Evolutionary conservation across 495 filamentous ascomycete genomes (phyloP).

Genomic region (Hypoxylon intermedium): DNA sequence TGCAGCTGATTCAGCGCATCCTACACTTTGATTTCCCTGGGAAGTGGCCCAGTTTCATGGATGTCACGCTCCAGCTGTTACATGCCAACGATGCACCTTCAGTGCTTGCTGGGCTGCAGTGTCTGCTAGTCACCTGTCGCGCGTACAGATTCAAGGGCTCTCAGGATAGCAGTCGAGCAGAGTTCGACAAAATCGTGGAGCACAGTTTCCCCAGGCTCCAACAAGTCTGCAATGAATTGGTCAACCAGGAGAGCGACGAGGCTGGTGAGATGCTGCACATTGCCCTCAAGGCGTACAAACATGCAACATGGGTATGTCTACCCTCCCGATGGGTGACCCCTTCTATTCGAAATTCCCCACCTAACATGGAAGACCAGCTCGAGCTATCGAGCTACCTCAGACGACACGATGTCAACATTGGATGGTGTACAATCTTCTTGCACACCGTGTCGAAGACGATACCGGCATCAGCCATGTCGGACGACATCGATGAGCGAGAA

Average conservation of each 20-base stretch:
- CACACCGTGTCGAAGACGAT: conserved; percentile 84
- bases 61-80: conserved; percentile 86
- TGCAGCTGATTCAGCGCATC: conserved; percentile 93
- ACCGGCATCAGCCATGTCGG: conserved; percentile 76
- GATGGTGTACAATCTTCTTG: conserved; percentile 94
- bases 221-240: conserved; percentile 81
- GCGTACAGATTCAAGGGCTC: conserved; percentile 87
- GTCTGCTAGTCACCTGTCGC: conserved; percentile 88
- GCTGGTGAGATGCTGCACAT: conserved; percentile 96
- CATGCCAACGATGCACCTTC: conserved; percentile 81
- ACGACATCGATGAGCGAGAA: conserved; percentile 87
- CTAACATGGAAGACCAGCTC: conserved; percentile 64
- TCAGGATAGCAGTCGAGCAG: conserved; percentile 74
- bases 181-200: conserved; percentile 94
- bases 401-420: conserved; percentile 81
- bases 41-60: conserved; percentile 90
- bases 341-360: conserved; percentile 4
- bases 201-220: conserved; percentile 90
- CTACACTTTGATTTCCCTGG: conserved; percentile 94
- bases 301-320: conserved; percentile 87
- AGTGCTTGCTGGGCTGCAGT: conserved; percentile 92
- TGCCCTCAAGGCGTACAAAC: conserved; percentile 94
- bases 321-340: not conserved
- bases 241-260: conserved; percentile 88
- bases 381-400: conserved; percentile 81